phyloP scores from a whole-genome alignment of 176 grass and related monocot species.

The Aegilops tauschii region DNA sequence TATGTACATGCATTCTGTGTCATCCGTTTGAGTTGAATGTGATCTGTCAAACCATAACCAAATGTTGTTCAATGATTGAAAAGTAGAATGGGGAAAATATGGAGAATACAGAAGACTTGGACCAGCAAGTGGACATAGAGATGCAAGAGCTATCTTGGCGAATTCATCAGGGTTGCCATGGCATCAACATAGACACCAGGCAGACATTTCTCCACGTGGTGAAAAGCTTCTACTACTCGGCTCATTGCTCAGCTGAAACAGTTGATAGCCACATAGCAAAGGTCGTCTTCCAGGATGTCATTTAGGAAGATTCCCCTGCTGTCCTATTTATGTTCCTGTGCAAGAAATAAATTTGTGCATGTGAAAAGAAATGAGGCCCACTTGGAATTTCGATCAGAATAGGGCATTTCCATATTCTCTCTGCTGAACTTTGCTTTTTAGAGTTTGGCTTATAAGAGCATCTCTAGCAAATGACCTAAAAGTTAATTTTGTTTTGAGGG shows the following conservation, averaged over 20 bases:
- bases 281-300: conserved; percentile 14
- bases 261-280: conserved; percentile 18
- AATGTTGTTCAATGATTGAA: not conserved
- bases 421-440: too few relatives aligned
- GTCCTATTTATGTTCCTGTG: too few relatives aligned
- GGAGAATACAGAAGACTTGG: not conserved
- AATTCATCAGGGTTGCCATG: not conserved
- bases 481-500: too few relatives aligned
- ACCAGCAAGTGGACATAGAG: not conserved
- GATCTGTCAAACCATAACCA: not conserved
- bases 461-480: too few relatives aligned
- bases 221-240: conserved; percentile 25
- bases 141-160: conserved; percentile 28
- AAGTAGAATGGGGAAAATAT: not conserved
- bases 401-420: too few relatives aligned
- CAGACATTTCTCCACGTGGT: conserved; percentile 28
- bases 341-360: too few relatives aligned
- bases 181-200: not conserved
- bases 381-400: too few relatives aligned
- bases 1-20: not conserved
- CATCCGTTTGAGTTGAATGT: not conserved
- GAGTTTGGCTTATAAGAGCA: too few relatives aligned
- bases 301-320: not conserved
- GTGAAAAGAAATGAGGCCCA: too few relatives aligned
- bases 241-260: conserved; percentile 9